Conservation (phyloP, 2,329 filamentous ascomycete species). For the Dactylonectria estremocensis region DNA sequence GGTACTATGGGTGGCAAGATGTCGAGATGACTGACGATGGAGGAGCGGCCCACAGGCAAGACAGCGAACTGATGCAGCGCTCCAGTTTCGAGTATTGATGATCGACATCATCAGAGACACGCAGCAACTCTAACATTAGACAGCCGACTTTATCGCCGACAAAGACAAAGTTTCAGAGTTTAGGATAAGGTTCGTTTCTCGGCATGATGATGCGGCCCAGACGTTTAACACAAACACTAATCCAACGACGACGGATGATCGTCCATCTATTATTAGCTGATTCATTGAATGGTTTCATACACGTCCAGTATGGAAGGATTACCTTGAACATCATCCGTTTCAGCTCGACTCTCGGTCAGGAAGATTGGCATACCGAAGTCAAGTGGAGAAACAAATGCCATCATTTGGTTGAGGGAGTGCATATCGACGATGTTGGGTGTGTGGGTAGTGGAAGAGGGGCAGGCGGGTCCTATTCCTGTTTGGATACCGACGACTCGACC, state of each 20-base stretch:
- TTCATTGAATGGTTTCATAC: neutral
- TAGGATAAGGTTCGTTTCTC: too few relatives aligned
- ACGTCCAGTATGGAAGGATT: neutral
- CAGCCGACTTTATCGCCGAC: too few relatives aligned
- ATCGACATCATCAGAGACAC: too few relatives aligned
- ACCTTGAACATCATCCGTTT: neutral
- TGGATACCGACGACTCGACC: slow-evolving; percentile 31
- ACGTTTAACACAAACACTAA: too few relatives aligned
- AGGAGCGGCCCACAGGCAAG: neutral
- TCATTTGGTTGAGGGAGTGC: slow-evolving; percentile 12
- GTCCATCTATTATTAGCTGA: too few relatives aligned
- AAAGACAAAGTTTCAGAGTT: too few relatives aligned
- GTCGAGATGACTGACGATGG: neutral
- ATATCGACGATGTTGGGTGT: neutral
- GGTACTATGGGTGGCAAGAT: neutral
- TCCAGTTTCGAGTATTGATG: too few relatives aligned
- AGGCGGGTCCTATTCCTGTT: slow-evolving; percentile 22
- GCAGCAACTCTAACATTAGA: too few relatives aligned
- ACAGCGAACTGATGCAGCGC: neutral
- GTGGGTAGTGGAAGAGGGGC: neutral
- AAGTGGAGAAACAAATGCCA: slow-evolving; percentile 1
- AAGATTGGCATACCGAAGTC: slow-evolving; percentile 24
- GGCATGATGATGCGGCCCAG: too few relatives aligned
- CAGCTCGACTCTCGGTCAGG: slow-evolving; percentile 12
- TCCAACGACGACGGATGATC: too few relatives aligned